Evolutionary conservation across 208 protist species (phyloP).

Genomic region (Phytomonas francai): DNA sequence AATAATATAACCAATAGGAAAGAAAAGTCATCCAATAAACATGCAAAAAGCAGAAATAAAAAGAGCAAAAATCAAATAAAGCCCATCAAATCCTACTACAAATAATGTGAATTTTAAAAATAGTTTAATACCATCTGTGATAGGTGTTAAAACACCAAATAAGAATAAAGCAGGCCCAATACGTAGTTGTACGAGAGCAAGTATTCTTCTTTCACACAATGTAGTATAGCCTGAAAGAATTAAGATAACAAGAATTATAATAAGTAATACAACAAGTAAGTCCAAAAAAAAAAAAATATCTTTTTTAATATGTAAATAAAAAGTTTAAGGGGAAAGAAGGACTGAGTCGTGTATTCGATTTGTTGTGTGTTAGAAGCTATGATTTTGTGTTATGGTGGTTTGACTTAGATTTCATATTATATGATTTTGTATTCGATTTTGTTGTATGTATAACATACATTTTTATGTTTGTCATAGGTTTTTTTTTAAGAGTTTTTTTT

Average conservation of each 20-base stretch:
- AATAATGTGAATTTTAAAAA: constrained; percentile 84
- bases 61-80: constrained; percentile 59
- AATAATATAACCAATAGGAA: constrained; percentile 77
- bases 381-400: constrained; percentile 88
- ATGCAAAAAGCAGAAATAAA: constrained; percentile 53
- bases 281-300: constrained; percentile 70
- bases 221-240: constrained; percentile 78
- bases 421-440: constrained; percentile 90
- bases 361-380: constrained; percentile 89
- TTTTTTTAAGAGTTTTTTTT: constrained; percentile 86
- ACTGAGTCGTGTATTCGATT: constrained; percentile 89
- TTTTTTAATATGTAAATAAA: constrained; percentile 85
- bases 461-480: constrained; percentile 84
- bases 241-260: constrained; percentile 76
- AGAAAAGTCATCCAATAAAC: constrained; percentile 78
- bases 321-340: constrained; percentile 83
- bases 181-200: constrained; percentile 69
- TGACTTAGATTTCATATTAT: constrained; percentile 88
- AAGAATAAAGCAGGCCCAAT: constrained; percentile 76
- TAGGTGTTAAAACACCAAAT: constrained; percentile 78
- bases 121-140: constrained; percentile 81
- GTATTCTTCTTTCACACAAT: constrained; percentile 61
- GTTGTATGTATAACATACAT: constrained; percentile 85
- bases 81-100: constrained; percentile 65
- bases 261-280: constrained; percentile 65